Conservation (phyloP, 1,139 yeast species). For the Saccharomyces hybrid region DNA sequence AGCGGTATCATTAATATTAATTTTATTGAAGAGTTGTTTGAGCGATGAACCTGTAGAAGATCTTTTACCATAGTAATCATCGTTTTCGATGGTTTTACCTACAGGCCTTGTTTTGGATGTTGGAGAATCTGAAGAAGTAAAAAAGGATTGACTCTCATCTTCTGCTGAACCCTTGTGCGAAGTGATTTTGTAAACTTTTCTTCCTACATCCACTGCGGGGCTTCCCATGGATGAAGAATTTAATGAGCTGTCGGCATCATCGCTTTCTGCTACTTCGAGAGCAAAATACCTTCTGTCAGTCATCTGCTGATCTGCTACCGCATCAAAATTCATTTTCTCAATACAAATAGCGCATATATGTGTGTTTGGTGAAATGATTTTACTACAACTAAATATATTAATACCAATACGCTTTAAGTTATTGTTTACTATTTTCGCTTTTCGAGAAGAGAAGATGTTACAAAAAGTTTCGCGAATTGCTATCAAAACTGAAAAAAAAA, state of each 20-base stretch:
- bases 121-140: constrained; percentile 24
- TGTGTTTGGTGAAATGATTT: background rate
- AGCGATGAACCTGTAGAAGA: constrained; percentile 29
- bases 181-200: background rate
- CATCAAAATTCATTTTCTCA: background rate
- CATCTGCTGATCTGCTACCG: background rate
- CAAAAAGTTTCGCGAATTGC: background rate
- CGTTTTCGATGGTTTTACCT: background rate
- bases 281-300: background rate
- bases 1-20: constrained; percentile 18
- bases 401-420: background rate
- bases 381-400: background rate
- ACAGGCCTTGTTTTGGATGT: constrained; percentile 22
- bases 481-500: background rate
- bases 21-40: constrained; percentile 26
- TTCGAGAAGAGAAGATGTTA: background rate
- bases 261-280: background rate
- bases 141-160: constrained; percentile 18
- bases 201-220: background rate
- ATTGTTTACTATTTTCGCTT: background rate
- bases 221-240: background rate
- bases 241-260: background rate
- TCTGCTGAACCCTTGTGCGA: background rate
- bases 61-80: constrained; percentile 11
- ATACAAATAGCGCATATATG: background rate